A percentile compares a stretch with the other conserved stretches of the same genome.
Evolutionary conservation across 805 yeast species (phyloP).

Genomic region (Sugiyamaella mastotermitis): DNA sequence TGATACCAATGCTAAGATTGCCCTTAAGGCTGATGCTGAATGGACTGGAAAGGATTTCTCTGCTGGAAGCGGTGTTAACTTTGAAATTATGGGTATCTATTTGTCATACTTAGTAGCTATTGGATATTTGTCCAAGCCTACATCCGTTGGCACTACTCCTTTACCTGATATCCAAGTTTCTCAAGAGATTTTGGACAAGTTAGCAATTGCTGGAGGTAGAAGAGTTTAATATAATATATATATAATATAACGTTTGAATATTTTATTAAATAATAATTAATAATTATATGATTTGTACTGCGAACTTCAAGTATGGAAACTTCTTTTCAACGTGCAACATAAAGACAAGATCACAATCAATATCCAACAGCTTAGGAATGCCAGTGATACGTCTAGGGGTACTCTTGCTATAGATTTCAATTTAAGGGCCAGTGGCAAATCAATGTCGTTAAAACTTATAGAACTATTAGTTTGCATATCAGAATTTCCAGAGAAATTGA

Average conservation of each 20-base stretch:
- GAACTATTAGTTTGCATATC: no score
- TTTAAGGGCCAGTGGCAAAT: no score
- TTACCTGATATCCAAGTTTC: slow-evolving; percentile 53
- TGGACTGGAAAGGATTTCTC: slow-evolving; percentile 66
- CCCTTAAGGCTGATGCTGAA: slow-evolving; percentile 53
- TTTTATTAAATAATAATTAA: neutral
- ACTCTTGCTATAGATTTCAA: slow-evolving; percentile 5
- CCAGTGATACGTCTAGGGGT: slow-evolving; percentile 5
- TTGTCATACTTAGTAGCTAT: slow-evolving; percentile 71
- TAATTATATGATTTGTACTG: neutral
- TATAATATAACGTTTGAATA: neutral
- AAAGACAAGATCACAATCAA: neutral
- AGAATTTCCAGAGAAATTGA: neutral
- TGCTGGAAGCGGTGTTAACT: slow-evolving; percentile 69
- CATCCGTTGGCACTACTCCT: slow-evolving; percentile 10
- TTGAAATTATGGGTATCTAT: slow-evolving; percentile 63
- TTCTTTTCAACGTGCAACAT: no score
- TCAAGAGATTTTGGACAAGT: slow-evolving; percentile 22
- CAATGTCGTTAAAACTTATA: no score
- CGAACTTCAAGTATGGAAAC: no score
- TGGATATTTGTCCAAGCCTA: slow-evolving; percentile 72
- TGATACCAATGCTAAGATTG: slow-evolving; percentile 71
- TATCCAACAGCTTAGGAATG: slow-evolving; percentile 11
- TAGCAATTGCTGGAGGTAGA: slow-evolving; percentile 36
- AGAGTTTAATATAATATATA: slow-evolving; percentile 16